Conservation (phyloP, 352 stramenopile species). For the Pythium folliculosum region DNA sequence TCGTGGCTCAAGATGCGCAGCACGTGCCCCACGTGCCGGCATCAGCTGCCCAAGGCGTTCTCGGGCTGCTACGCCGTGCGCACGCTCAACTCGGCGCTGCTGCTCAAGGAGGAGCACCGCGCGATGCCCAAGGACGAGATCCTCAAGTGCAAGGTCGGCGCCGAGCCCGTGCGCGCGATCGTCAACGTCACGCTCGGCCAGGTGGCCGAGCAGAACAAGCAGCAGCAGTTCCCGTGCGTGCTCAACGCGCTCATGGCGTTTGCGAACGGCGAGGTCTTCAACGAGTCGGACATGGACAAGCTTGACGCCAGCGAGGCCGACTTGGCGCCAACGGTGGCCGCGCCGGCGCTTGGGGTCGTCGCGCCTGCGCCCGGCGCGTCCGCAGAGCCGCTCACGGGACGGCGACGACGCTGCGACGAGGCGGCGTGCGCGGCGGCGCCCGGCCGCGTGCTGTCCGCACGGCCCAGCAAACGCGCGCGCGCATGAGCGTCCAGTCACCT, state of each 20-base stretch:
- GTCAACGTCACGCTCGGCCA: slow-evolving; percentile 83
- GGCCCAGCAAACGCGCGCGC: slow-evolving; percentile 19
- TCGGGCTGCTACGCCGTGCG: slow-evolving; percentile 76
- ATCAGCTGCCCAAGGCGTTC: slow-evolving; percentile 88
- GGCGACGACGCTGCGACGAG: slow-evolving; percentile 26
- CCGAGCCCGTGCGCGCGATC: slow-evolving; percentile 66
- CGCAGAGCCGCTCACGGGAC: slow-evolving; percentile 1
- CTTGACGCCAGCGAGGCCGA: slow-evolving; percentile 16
- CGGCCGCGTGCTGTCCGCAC: not conserved
- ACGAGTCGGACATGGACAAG: slow-evolving; percentile 51
- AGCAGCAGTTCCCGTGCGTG: slow-evolving; percentile 75
- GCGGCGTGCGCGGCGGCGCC: not conserved
- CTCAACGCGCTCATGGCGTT: slow-evolving; percentile 85
- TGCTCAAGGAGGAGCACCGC: slow-evolving; percentile 67
- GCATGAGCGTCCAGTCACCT: slow-evolving; percentile 12
- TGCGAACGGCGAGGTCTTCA: slow-evolving; percentile 68
- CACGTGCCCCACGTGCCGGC: slow-evolving; percentile 94
- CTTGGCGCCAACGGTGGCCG: slow-evolving; percentile 1
- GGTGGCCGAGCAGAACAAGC: slow-evolving; percentile 53
- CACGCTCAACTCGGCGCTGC: slow-evolving; percentile 76
- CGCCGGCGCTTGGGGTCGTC: no score
- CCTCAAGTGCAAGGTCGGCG: slow-evolving; percentile 52
- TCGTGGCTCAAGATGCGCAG: slow-evolving; percentile 92
- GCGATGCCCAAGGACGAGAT: slow-evolving; percentile 56
- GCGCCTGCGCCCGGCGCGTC: not conserved